A percentile compares a stretch with the other conserved stretches of the same genome.
These are phyloP conservation scores for Drechslera avenae DNA, from an alignment of 2,329 filamentous ascomycete species.

Conservation along the genomic window DNA sequence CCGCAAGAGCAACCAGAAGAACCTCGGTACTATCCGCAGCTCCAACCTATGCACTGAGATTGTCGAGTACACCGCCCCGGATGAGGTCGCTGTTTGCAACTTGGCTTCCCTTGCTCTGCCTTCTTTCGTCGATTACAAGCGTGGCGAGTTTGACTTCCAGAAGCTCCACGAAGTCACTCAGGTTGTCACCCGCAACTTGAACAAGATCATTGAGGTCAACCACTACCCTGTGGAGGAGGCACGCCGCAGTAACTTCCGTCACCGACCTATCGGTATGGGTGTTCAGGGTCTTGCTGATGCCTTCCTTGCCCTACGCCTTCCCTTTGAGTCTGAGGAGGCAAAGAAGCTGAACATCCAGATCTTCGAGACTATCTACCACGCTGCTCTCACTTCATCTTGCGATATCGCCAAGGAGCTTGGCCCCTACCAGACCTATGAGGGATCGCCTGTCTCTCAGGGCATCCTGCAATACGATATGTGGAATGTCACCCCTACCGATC, in stretches of 20 bases:
- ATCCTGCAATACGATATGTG: constrained; percentile 99
- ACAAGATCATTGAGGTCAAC: constrained; percentile 98
- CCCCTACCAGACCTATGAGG: constrained; percentile 86
- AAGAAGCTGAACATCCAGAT: constrained; percentile 96
- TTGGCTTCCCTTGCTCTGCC: constrained; percentile 92
- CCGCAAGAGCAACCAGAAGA: constrained; percentile 99
- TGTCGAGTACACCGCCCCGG: constrained; percentile 93
- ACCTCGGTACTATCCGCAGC: constrained; percentile 95
- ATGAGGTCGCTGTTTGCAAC: constrained; percentile 99
- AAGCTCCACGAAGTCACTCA: constrained; percentile 94
- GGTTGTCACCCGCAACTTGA: constrained; percentile 91
- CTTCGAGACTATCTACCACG: constrained; percentile 99
- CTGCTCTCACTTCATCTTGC: constrained; percentile 84
- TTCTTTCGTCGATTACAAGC: constrained; percentile 84
- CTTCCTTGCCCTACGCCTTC: constrained; percentile 94
- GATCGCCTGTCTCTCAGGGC: constrained; percentile 91
- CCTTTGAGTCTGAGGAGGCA: constrained; percentile 95
- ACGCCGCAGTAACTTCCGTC: constrained; percentile 93
- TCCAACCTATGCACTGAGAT: constrained; percentile 99
- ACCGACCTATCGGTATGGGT: constrained; percentile 93
- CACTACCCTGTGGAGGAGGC: constrained; percentile 97
- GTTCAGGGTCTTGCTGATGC: constrained; percentile 97
- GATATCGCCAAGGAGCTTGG: constrained; percentile 84
- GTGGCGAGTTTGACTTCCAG: constrained; percentile 89
- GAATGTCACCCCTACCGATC: constrained; percentile 87